Evolutionary conservation across 495 filamentous ascomycete species (phyloP).

Genomic region (Talaromyces adpressus): DNA sequence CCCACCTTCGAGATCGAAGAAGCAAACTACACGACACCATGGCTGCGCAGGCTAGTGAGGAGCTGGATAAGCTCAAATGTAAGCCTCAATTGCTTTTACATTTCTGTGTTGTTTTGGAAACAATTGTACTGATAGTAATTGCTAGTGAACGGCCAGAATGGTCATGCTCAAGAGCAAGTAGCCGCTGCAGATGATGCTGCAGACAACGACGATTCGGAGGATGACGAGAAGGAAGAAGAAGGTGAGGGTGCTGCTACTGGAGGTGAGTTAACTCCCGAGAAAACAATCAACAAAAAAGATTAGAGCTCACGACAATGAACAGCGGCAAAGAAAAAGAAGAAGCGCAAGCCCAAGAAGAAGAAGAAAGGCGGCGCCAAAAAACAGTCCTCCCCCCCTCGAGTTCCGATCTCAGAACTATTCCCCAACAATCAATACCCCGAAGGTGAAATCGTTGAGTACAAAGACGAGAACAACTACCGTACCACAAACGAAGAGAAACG

Average conservation of each 20-base stretch:
- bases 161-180: slow-evolving; percentile 30
- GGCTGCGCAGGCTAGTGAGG: slow-evolving; percentile 46
- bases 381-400: slow-evolving; percentile 72
- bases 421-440: slow-evolving; percentile 66
- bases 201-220: slow-evolving; percentile 62
- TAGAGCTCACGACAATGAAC: background rate
- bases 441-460: slow-evolving; percentile 73
- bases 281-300: too few species aligned
- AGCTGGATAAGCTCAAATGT: slow-evolving; percentile 48
- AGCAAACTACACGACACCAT: slow-evolving; percentile 24
- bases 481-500: slow-evolving; percentile 85
- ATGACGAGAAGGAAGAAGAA: slow-evolving; percentile 48
- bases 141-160: slow-evolving; percentile 43
- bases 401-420: slow-evolving; percentile 70
- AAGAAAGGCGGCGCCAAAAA: slow-evolving; percentile 57
- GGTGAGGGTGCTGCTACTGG: slow-evolving; percentile 34
- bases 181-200: slow-evolving; percentile 35
- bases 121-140: background rate
- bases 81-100: slow-evolving; percentile 12
- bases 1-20: background rate
- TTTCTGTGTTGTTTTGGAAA: background rate
- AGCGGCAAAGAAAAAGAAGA: slow-evolving; percentile 74
- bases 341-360: slow-evolving; percentile 70
- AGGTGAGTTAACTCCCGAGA: slow-evolving; percentile 21
- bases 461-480: slow-evolving; percentile 70